Base-by-base conservation (phyloP, 2,329 filamentous ascomycete genomes). In the Colletotrichum siamense region DNA sequence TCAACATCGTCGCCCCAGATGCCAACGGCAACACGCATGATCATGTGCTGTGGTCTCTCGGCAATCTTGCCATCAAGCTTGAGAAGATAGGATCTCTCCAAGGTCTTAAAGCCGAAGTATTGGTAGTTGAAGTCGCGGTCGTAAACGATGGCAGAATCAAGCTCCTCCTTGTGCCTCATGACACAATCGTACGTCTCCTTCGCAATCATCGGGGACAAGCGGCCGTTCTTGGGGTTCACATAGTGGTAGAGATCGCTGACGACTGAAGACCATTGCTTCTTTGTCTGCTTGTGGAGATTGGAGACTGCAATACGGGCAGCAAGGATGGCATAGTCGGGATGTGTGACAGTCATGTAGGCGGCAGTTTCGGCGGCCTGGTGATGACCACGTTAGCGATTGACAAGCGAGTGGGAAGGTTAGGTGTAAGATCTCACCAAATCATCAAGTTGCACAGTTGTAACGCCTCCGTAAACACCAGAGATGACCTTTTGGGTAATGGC, bases 41-140 rank as follows among this genome's bases (percentile, higher is more conserved):
- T 96, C 96, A 99, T 97, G 89, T 99, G 97, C 88, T 99, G 97
- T 61, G 97, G 97, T 82, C 97, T 93, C 89, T 99, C 97, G 69
- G 96, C 96, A 83, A 99, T 95, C 88, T 98, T 98, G 85, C 96
- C 96, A 82, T 98, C 92, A 79, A 99, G 94, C 84, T 98, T 96
- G 80, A 99, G 93, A 69, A 99, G 94, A 84, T 99, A 99, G 83
- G 97, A 99, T 77, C 97, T 94, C 90, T 99, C 97, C 52, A 99
- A 90, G 9, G 97, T 99, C 92, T 99, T 99, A 93, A 99, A 99
- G 79, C 97, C 97, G 83, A 99, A 99, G 89, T 98, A 99, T 89
- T 99, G 97, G 90, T 99, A 99, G 92, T 99, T 98, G 92, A 99
- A 99, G 85, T 99, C 97, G 81, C 97, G 95, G 88, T 99, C 97